phyloP scores from a whole-genome alignment of 805 yeast genomes.

The Candida silvicultrix region DNA sequence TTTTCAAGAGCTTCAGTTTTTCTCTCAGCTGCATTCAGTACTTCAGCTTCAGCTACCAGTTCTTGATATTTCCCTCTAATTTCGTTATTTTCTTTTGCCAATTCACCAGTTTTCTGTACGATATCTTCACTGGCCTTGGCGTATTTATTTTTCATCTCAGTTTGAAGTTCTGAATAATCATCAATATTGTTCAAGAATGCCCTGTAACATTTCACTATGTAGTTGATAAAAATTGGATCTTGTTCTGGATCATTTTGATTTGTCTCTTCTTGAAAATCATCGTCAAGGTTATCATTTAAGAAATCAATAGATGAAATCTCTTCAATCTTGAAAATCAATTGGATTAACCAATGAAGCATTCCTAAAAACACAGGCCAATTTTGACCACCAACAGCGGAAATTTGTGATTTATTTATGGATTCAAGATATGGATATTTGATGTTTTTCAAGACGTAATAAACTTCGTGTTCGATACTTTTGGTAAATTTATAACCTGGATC shows the following conservation, averaged over 20 bases:
- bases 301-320: slow-evolving; percentile 9
- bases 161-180: slow-evolving; percentile 47
- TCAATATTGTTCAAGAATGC: slow-evolving; percentile 61
- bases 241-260: slow-evolving; percentile 29
- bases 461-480: slow-evolving; percentile 68
- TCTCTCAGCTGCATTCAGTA: slow-evolving; percentile 45
- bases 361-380: slow-evolving; percentile 83
- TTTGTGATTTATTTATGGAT: slow-evolving; percentile 74
- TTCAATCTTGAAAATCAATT: slow-evolving; percentile 41
- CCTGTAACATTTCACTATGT: slow-evolving; percentile 60
- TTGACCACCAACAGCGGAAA: slow-evolving; percentile 87
- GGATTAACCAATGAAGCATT: slow-evolving; percentile 76
- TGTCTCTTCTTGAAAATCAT: slow-evolving; percentile 21
- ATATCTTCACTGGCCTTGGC: slow-evolving; percentile 44
- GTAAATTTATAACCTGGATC: slow-evolving; percentile 76
- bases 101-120: slow-evolving; percentile 35
- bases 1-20: slow-evolving; percentile 59
- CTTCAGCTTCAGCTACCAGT: slow-evolving; percentile 37
- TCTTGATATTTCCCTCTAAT: slow-evolving; percentile 34
- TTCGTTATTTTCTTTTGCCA: slow-evolving; percentile 34
- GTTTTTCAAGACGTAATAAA: slow-evolving; percentile 56
- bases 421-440: slow-evolving; percentile 78
- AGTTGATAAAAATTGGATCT: slow-evolving; percentile 46
- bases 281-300: slow-evolving; percentile 23
- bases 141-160: slow-evolving; percentile 52